Evolutionary conservation across 108 stramenopile genomes (phyloP), one percentile per base, ranked within the genome.

Genomic region (Cyclotella atomus): DNA sequence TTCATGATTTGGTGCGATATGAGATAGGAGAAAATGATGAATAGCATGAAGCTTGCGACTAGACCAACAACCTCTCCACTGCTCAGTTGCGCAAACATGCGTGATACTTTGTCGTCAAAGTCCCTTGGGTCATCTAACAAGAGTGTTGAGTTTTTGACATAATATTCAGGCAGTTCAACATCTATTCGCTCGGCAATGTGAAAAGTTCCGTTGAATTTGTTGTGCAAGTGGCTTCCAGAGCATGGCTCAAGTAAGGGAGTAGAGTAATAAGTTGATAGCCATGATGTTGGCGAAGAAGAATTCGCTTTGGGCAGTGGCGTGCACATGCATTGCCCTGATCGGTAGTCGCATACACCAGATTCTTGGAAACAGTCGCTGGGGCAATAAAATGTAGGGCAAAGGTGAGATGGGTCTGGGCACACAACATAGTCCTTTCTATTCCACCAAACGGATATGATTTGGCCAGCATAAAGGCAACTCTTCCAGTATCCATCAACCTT

Each of bases 351-450:
- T 0, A 79, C 60, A 10, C 91, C 90, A 65, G 63, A 81, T 23
- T 90, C 90, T 9, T 81, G 79, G 27, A 95, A 67, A 69, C 93
- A 95, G 79, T 95, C 89, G 43, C 77, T 73, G 14, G 75, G 88
- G 63, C 93, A 95, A 43, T 80, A 91, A 59, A 95, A 95, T 3
- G 89, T 88, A 10, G 93, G 93, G 47, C 93, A 94, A 35, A 90
- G 72, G 20, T 86, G 83, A 5, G 77, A 62, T 25, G 89, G 88
- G 49, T 95, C 87, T 0, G 93, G 93, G 53, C 91, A 92, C 28
- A 82, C 76, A 34, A 91, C 73, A 35, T 75, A 80, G 53, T 80
- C 81, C 21, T 87, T 72, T 15, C 65, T 71, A 56, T 78, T 84
- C 75, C 80, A 78, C 64, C 83, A 84, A 28, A 85, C 64, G 4